Percentiles rank a stretch among this genome's conserved stretches.
Conservation (phyloP, 441 rosid genomes). For the Populus tomentosa region DNA sequence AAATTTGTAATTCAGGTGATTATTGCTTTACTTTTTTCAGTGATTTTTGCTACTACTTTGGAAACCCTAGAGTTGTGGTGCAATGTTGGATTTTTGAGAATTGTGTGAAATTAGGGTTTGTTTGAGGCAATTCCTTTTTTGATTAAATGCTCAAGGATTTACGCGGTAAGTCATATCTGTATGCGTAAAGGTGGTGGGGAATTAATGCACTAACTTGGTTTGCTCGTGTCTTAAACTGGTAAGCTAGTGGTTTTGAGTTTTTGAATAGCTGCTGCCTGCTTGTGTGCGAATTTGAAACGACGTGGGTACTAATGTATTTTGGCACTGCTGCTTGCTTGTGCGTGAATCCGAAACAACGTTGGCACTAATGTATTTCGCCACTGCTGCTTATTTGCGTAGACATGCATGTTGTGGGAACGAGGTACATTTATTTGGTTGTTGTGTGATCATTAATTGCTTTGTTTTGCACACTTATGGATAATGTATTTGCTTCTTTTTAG, state of each 20-base stretch:
- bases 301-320: no score
- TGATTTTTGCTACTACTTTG: background rate
- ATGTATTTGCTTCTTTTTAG: no score
- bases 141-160: background rate
- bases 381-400: background rate
- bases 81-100: background rate
- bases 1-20: constrained; percentile 10
- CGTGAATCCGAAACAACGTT: background rate
- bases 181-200: background rate
- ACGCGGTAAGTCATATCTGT: background rate
- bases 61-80: constrained; percentile 4
- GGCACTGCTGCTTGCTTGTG: background rate
- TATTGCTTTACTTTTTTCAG: background rate
- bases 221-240: background rate
- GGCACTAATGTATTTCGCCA: background rate
- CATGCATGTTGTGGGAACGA: background rate
- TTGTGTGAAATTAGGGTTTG: background rate
- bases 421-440: background rate
- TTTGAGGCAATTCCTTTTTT: background rate
- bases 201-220: background rate
- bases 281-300: no score
- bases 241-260: background rate
- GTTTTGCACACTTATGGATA: background rate
- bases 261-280: background rate
- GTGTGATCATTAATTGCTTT: background rate